Percentiles rank a stretch among this genome's conserved stretches.
phyloP scores from a whole-genome alignment of 2,329 filamentous ascomycete genomes.

The Xylariaceae sp. region DNA sequence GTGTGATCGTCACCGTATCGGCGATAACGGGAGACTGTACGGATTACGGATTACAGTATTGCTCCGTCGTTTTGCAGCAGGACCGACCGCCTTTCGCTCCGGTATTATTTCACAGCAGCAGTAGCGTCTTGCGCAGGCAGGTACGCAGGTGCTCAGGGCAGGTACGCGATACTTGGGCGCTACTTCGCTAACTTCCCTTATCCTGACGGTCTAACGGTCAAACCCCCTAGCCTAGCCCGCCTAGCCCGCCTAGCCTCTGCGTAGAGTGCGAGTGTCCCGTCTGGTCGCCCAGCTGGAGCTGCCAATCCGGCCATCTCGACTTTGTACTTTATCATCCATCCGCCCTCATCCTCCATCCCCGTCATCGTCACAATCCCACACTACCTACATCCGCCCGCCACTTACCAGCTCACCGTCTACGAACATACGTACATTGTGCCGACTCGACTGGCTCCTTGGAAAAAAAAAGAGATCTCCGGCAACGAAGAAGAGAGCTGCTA shows the following conservation, averaged over 20 bases:
- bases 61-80: neutral
- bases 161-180: neutral
- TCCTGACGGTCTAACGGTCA: neutral
- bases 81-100: neutral
- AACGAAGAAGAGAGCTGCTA: too few species aligned
- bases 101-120: too few species aligned
- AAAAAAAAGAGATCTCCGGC: neutral
- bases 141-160: neutral
- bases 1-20: too few species aligned
- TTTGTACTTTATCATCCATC: neutral
- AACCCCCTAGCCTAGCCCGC: neutral
- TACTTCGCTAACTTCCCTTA: neutral
- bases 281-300: neutral
- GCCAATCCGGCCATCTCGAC: neutral
- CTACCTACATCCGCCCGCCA: constrained; percentile 5
- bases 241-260: neutral
- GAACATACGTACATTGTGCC: neutral
- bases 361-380: neutral
- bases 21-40: too few species aligned
- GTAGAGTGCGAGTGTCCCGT: too few species aligned
- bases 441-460: neutral
- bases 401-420: constrained; percentile 1
- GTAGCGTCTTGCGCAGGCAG: too few species aligned
- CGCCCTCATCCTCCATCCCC: neutral
- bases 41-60: neutral